Conservation (phyloP, 2,329 filamentous ascomycete species). For the Monosporascus sp. region DNA sequence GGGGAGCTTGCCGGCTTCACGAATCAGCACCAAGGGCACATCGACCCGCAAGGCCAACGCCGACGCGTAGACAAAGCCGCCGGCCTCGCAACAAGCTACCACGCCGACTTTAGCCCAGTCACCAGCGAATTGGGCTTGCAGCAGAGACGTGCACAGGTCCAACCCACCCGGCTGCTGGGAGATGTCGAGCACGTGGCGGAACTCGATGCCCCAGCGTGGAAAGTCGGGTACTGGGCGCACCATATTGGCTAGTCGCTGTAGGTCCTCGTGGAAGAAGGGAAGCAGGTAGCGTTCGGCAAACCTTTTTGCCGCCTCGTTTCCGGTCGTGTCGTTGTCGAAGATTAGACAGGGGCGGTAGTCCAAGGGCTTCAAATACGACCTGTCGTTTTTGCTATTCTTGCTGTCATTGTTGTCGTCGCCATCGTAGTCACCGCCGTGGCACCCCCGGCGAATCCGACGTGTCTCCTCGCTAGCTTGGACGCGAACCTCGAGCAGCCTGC, state of each 20-base stretch:
- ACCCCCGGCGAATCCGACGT: slow-evolving; percentile 31
- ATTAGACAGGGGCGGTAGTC: slow-evolving; percentile 37
- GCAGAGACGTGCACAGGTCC: slow-evolving; percentile 43
- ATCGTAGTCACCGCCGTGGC: slow-evolving; percentile 10
- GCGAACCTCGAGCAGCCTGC: slow-evolving; percentile 49
- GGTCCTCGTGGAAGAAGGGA: slow-evolving; percentile 40
- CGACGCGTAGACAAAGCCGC: slow-evolving; percentile 52
- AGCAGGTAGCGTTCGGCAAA: slow-evolving; percentile 41
- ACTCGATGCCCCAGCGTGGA: slow-evolving; percentile 45
- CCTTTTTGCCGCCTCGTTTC: slow-evolving; percentile 28
- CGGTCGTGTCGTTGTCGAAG: slow-evolving; percentile 47
- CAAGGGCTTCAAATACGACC: slow-evolving; percentile 16
- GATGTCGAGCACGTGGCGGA: slow-evolving; percentile 56
- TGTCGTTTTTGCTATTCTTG: slow-evolving; percentile 14
- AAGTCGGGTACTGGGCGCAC: slow-evolving; percentile 44
- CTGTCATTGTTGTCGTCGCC: slow-evolving; percentile 7
- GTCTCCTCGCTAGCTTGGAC: slow-evolving; percentile 37
- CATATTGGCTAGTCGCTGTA: slow-evolving; percentile 45
- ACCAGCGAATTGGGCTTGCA: slow-evolving; percentile 40
- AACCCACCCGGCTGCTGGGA: slow-evolving; percentile 47
- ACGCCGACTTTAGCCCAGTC: slow-evolving; percentile 42
- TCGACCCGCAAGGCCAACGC: slow-evolving; percentile 38
- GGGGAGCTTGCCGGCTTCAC: slow-evolving; percentile 54
- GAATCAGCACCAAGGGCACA: slow-evolving; percentile 45
- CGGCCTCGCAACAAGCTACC: slow-evolving; percentile 51